Evolutionary conservation across 208 protist species (phyloP), one percentile per base, ranked within the genome.

Genomic region (Crithidia fasciculata): DNA sequence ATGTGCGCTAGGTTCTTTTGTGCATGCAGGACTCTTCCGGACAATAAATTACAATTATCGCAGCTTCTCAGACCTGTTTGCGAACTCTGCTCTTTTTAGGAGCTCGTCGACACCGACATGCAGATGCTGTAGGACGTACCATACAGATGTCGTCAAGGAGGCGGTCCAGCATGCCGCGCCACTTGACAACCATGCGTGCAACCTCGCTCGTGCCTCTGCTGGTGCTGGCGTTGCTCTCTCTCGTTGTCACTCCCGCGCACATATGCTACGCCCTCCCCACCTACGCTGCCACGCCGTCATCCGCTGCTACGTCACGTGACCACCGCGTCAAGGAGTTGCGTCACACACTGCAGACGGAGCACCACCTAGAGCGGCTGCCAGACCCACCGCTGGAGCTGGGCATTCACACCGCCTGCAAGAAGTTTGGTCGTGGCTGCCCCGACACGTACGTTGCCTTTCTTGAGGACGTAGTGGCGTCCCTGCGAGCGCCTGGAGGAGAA

Each of bases 371-470:
- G 44, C 8, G 5, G 47, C 12, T 86, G 4, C 84, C 86, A 0
- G 74, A 72, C 13, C 86, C 89, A 2, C 86, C 89, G 19, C 74
- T 52, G 12, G 58, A 83, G 43, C 49, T 89, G 7, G 89, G 89
- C 36, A 68, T 90, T 40, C 89, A 94, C 71, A 76, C 86, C 12
- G 64, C 89, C 0, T 94, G 89, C 71, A 64, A 78, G 12, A 89
- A 84, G 58, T 88, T 88, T 67, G 89, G 85, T 8, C 63, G 79
- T 9, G 74, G 67, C 18, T 94, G 89, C 62, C 82, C 85, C 0
- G 78, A 86, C 43, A 50, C 75, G 41, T 94, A 94, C 69, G 75
- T 88, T 10, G 58, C 64, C 2, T 94, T 91, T 70, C 76, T 94
- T 5, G 52, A 78, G 75, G 58, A 57, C 13, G 41, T 77, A 37